A percentile compares a stretch with the other conserved stretches of the same genome.
Evolutionary conservation across 257 asterid species (phyloP).

Genomic region (Echium plantagineum): DNA sequence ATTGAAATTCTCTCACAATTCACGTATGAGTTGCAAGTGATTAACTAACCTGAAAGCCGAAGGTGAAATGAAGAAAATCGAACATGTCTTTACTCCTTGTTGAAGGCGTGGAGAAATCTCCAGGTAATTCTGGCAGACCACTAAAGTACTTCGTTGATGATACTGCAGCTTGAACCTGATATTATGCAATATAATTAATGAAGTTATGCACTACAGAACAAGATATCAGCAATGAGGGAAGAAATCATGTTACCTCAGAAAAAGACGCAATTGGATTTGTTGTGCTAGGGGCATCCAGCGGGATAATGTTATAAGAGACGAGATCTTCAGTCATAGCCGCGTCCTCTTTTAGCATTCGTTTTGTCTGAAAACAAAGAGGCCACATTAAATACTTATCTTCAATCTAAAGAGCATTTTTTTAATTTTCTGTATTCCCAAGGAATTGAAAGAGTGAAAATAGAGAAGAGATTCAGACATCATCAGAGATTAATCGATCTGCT

Average conservation of each 20-base stretch:
- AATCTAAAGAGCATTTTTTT: not conserved
- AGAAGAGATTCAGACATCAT: conserved; percentile 44
- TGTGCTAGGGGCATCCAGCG: conserved; percentile 69
- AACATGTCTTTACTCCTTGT: conserved; percentile 68
- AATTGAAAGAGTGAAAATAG: not conserved
- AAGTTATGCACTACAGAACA: conserved; percentile 10
- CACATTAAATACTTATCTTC: conserved; percentile 4
- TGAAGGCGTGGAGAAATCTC: conserved; percentile 45
- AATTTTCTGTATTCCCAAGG: not conserved
- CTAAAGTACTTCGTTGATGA: conserved; percentile 69
- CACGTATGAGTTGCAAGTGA: not conserved
- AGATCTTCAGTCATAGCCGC: conserved; percentile 98
- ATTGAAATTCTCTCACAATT: too few species aligned
- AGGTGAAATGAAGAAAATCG: conserved; percentile 68
- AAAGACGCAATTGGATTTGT: conserved; percentile 65
- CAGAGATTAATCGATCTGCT: conserved; percentile 80
- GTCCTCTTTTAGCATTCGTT: conserved; percentile 87
- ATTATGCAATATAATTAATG: conserved; percentile 14
- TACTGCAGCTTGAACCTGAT: conserved; percentile 70
- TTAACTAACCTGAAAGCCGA: conserved; percentile 86
- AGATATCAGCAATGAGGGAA: conserved; percentile 4
- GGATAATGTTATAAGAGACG: conserved; percentile 80
- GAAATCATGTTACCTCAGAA: conserved; percentile 53
- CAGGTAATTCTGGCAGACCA: conserved; percentile 79
- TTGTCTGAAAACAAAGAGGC: conserved; percentile 46